Conservation (phyloP, 2,329 filamentous ascomycete species). For the Aspergillus transmontanensis region DNA sequence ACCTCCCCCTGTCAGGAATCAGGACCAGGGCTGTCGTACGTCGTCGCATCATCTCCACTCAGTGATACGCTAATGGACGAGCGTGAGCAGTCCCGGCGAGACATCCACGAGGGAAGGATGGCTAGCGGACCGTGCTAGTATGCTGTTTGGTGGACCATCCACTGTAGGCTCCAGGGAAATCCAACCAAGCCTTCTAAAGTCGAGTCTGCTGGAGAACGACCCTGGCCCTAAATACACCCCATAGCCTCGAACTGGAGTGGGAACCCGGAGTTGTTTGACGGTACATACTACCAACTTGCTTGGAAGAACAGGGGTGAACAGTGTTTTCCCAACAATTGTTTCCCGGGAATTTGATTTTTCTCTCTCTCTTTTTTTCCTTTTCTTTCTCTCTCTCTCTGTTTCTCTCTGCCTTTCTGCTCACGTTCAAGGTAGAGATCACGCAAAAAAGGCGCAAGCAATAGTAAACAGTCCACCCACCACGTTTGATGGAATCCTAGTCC, state of each 20-base stretch:
- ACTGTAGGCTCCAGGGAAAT: slow-evolving; percentile 15
- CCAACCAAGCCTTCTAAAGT: slow-evolving; percentile 20
- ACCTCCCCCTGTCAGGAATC: slow-evolving; percentile 23
- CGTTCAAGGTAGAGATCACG: not conserved
- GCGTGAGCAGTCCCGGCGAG: slow-evolving; percentile 22
- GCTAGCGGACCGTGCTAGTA: slow-evolving; percentile 24
- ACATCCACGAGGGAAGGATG: slow-evolving; percentile 26
- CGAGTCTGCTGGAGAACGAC: slow-evolving; percentile 14
- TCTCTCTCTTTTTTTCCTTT: not conserved
- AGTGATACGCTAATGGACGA: slow-evolving; percentile 22
- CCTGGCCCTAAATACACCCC: slow-evolving; percentile 1
- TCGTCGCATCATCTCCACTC: slow-evolving; percentile 28
- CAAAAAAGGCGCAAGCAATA: not conserved
- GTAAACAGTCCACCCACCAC: not conserved
- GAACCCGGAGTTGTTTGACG: not conserved
- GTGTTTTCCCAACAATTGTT: not conserved
- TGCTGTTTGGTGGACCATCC: slow-evolving; percentile 22
- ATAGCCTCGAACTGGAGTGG: not conserved
- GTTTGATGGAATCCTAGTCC: not conserved
- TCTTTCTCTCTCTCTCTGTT: not conserved
- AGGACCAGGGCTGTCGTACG: slow-evolving; percentile 23
- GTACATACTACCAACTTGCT: slow-evolving; percentile 1
- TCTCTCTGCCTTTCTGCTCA: not conserved
- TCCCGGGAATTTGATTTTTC: not conserved
- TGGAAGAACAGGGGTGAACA: not conserved